These are phyloP conservation scores for Phytophthora niederhauseri DNA, from an alignment of 352 stramenopile species.

Conservation along the genomic window DNA sequence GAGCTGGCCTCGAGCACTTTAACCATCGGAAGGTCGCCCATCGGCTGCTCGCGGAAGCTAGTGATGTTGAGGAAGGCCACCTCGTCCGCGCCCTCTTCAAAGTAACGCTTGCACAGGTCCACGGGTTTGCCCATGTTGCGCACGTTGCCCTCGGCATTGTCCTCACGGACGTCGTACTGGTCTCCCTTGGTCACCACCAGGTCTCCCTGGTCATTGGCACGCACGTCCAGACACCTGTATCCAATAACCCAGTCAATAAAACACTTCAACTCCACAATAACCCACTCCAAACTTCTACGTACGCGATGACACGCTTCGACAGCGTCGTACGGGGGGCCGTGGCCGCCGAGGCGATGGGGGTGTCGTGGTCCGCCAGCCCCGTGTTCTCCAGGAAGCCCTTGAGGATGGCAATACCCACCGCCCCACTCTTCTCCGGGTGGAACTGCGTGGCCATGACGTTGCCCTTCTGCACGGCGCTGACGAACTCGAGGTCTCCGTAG, in stretches of 20 bases:
- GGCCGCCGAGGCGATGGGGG: constrained; percentile 35
- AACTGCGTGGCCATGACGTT: constrained; percentile 98
- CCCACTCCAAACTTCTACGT: constrained; percentile 25
- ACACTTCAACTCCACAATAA: constrained; percentile 7
- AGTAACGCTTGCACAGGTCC: constrained; percentile 95
- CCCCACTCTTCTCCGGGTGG: constrained; percentile 98
- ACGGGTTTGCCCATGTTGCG: constrained; percentile 98
- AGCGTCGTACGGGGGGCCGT: constrained; percentile 70
- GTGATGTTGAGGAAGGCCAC: constrained; percentile 99
- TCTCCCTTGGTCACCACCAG: constrained; percentile 99
- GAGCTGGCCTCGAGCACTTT: constrained; percentile 95
- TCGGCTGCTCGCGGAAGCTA: constrained; percentile 97
- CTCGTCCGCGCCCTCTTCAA: constrained; percentile 96
- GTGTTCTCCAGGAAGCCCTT: constrained; percentile 93
- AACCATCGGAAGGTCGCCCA: constrained; percentile 98
- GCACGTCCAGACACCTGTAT: constrained; percentile 94
- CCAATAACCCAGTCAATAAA: background rate
- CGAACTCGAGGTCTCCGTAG: constrained; percentile 94
- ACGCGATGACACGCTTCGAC: constrained; percentile 96
- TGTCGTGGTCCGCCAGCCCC: constrained; percentile 54
- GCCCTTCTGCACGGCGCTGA: constrained; percentile 95
- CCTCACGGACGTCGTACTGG: constrained; percentile 98
- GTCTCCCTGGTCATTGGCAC: constrained; percentile 96
- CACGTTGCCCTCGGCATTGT: constrained; percentile 83
- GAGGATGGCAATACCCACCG: constrained; percentile 92